A percentile compares a stretch with the other conserved stretches of the same genome.
These are phyloP conservation scores for Rhizopus stolonifer DNA, from an alignment of 371 early-diverging fungal genomes.

Conservation along the genomic window DNA sequence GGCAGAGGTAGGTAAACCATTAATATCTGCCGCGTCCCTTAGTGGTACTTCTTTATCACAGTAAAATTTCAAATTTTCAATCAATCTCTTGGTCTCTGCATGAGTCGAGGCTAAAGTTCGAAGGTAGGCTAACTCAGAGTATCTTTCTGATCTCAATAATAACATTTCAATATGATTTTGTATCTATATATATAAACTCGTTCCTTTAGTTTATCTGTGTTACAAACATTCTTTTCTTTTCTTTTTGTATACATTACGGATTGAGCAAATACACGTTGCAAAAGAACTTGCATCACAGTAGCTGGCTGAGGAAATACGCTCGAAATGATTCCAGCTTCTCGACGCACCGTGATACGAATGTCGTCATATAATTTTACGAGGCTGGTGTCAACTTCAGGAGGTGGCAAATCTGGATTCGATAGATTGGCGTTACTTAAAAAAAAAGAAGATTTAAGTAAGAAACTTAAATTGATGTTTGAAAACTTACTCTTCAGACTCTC, in stretches of 20 bases:
- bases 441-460: neutral
- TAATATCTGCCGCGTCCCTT: constrained; percentile 23
- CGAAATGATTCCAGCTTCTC: constrained; percentile 88
- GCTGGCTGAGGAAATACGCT: constrained; percentile 92
- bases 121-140: constrained; percentile 77
- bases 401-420: constrained; percentile 48
- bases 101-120: constrained; percentile 77
- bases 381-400: constrained; percentile 76
- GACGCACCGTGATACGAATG: constrained; percentile 73
- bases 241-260: constrained; percentile 57
- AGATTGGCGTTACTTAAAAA: constrained; percentile 32
- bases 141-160: constrained; percentile 65
- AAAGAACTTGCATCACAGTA: constrained; percentile 86
- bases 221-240: too few species aligned
- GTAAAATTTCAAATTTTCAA: constrained; percentile 68
- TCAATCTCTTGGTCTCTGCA: constrained; percentile 71
- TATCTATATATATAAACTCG: constrained; percentile 46
- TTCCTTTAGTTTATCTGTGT: too few species aligned
- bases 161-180: constrained; percentile 85
- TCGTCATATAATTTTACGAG: constrained; percentile 81
- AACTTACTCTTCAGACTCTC: constrained; percentile 48
- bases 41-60: constrained; percentile 57
- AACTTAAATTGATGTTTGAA: neutral
- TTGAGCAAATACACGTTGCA: constrained; percentile 95
- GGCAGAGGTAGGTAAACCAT: constrained; percentile 40